Base-by-base conservation (phyloP, 257 asterid genomes). In the Solanum piurae region DNA sequence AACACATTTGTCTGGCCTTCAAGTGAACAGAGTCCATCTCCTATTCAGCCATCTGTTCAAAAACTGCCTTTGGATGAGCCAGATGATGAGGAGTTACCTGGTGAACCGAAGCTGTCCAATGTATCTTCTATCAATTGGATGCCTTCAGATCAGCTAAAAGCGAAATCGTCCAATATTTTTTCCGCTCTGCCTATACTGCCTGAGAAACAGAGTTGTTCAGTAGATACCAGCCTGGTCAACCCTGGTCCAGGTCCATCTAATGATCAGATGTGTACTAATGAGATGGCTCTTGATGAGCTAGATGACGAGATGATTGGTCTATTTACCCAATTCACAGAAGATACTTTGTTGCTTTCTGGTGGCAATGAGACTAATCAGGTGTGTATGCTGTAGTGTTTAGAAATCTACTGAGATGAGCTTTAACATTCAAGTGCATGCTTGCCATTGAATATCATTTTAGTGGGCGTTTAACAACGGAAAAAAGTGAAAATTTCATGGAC, bases 291-390 rank as follows among this genome's bases (percentile, higher is more conserved):
- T 25, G 79, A 84, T 85, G 89, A 79, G 21, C 89, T 89, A 62
- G 86, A 89, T 86, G 92, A 91, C 87, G 98, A 93, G 73, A 87
- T 94, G 13, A 60, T 9, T 76, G 80, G 79, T 86, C 44, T 93
- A 11, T 87, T 96, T 71, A 92, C 85, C 12, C 44, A 84, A 8
- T 93, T 94, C 86, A 55, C 79, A 0, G 94, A 89, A 27, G 95
- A 91, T 11, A 79, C 80, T 84, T 79, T 87, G 60, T 60, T 85
- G 33, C 86, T 62, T 20, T 73, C 86, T 71, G 55, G 71, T 34
- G 90, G 82, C 42, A 69, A 89, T 89, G 92, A 71, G 87, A 60
- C 75, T 89, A 86, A 40, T 29, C 89, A 91, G 98, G 99, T 95
- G 74, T 1, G 36, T 86, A 27, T 40, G 52, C 52, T 86, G 55